Base-by-base conservation (phyloP, 441 rosid genomes). In the Gossypium schwendimanii region DNA sequence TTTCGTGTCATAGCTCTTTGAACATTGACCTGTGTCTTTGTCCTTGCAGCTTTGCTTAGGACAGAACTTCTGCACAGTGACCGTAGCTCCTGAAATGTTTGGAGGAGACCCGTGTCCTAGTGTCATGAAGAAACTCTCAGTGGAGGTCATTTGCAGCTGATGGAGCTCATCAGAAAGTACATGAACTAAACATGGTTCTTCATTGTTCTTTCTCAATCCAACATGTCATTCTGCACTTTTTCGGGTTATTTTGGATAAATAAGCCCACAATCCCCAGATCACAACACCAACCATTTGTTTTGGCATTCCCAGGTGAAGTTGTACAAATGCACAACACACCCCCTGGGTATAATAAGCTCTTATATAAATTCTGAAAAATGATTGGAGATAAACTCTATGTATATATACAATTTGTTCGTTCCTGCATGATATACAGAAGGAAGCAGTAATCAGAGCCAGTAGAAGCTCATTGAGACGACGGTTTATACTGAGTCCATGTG, bases 101-200 rank as follows among this genome's bases (percentile, higher is more conserved):
- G 98, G 98, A 6, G 99, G 97, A 62, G 99, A 95, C 76, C 98
- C 99, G 0, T 92, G 99, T 73, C 96, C 91, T 0, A 82, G 55
- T 41, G 83, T 92, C 75, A 92, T 88, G 99, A 94, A 94, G 87
- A 91, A 91, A 67, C 92, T 94, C 15, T 88, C 96, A 0, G 98
- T 91, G 26, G 99, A 94, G 85, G 97, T 86, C n/a, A 66, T 94
- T 73, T 94, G 99, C 75, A 82, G 87, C 81, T 92, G 84, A 89
- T 71, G 70, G 58, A 62, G 58, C 31, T 21, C 71, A 57, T 33
- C 53, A 39, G 6, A 68, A 58, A 71, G 71, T 20, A 58, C 67
- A 74, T 23, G 52, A 63, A 77, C 55, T 47, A 77, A 73, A 10
- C 24, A 54, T 49, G 73, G 65, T 69, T 75, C 73, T 17, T 20